phyloP scores from a whole-genome alignment of 495 filamentous ascomycete species.

The Neurospora africana region DNA sequence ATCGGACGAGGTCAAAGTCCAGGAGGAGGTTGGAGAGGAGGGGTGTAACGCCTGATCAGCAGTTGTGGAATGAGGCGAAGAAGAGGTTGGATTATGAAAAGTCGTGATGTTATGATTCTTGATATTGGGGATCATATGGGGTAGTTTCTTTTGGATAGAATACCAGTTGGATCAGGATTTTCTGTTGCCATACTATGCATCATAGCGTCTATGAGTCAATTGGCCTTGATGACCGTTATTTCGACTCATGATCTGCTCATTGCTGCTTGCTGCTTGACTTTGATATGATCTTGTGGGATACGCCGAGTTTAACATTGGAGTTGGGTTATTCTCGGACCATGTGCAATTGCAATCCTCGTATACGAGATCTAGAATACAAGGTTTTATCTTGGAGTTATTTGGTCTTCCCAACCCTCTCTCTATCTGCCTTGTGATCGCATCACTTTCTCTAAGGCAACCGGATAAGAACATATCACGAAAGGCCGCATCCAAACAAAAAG shows the following conservation, averaged over 20 bases:
- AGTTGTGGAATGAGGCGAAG: neutral
- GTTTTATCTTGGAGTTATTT: no score
- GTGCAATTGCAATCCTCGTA: neutral
- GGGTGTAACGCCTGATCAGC: neutral
- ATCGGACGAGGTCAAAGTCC: neutral
- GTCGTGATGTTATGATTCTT: neutral
- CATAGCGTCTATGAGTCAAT: neutral
- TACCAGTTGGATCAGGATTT: neutral
- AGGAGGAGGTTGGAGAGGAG: neutral
- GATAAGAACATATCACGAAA: neutral
- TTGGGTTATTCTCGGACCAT: neutral
- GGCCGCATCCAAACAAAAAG: no score
- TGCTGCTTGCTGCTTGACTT: neutral
- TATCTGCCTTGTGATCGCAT: neutral
- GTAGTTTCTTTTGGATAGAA: neutral
- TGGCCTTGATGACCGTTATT: neutral
- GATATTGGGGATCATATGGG: neutral
- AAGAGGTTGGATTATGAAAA: neutral
- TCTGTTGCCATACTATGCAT: neutral
- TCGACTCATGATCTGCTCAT: neutral
- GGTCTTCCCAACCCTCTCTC: neutral
- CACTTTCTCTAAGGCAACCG: neutral
- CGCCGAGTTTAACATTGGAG: neutral
- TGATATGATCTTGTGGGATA: neutral
- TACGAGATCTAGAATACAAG: neutral